Evolutionary conservation across 2,329 filamentous ascomycete species (phyloP).

Genomic region (Apiospora phragmitis): DNA sequence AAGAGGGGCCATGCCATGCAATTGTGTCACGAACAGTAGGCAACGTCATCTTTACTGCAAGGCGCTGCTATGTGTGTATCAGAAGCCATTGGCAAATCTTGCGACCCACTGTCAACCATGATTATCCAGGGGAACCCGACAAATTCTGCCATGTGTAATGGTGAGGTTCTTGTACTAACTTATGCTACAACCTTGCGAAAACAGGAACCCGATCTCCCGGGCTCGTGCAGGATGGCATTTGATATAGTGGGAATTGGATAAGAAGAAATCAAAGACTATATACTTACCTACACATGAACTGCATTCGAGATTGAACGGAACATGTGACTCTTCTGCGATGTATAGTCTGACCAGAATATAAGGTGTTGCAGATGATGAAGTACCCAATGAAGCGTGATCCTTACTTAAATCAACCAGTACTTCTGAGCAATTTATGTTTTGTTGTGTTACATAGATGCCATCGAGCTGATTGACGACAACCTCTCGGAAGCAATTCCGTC

Average conservation of each 20-base stretch:
- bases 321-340: not conserved
- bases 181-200: not conserved
- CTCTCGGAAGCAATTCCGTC: not conserved
- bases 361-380: not conserved
- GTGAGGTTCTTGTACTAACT: not conserved
- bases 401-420: not conserved
- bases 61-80: not conserved
- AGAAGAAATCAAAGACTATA: no score
- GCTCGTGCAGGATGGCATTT: not conserved
- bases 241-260: not conserved
- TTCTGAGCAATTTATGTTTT: not conserved
- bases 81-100: not conserved
- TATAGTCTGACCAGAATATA: not conserved
- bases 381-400: not conserved
- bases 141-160: not conserved
- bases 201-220: not conserved
- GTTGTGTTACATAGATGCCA: not conserved
- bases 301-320: not conserved
- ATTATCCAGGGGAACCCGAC: not conserved
- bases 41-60: not conserved
- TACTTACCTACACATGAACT: not conserved
- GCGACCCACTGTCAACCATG: not conserved
- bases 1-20: not conserved
- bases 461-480: not conserved
- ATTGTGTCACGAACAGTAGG: not conserved